phyloP scores from a whole-genome alignment of 352 stramenopile genomes.

The Phytophthora tentaculata region DNA sequence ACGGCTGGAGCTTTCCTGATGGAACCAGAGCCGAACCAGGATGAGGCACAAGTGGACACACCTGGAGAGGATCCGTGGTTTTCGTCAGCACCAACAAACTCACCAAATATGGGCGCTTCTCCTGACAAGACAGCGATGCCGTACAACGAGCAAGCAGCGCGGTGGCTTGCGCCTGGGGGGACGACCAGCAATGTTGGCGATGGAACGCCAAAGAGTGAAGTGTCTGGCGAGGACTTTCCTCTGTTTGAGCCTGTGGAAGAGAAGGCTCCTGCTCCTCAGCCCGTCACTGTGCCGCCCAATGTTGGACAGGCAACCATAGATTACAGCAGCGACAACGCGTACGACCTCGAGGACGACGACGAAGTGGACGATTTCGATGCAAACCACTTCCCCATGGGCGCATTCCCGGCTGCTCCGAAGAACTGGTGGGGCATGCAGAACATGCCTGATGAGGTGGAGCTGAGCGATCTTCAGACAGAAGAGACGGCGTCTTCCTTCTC shows the following conservation, averaged over 20 bases:
- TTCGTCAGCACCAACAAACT: constrained; percentile 27
- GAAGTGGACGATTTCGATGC: constrained; percentile 56
- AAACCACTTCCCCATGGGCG: constrained; percentile 51
- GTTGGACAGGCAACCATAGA: constrained; percentile 4
- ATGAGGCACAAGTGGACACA: neutral
- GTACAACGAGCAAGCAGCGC: constrained; percentile 62
- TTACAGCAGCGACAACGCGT: constrained; percentile 15
- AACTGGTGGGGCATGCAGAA: constrained; percentile 79
- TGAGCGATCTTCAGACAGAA: constrained; percentile 82
- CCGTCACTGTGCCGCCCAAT: constrained; percentile 1
- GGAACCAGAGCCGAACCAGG: constrained; percentile 36
- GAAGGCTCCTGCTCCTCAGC: constrained; percentile 22
- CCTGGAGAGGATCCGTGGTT: constrained; percentile 72
- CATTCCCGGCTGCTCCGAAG: constrained; percentile 70
- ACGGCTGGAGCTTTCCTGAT: constrained; percentile 67
- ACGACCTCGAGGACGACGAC: constrained; percentile 23
- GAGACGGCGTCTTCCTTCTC: constrained; percentile 76
- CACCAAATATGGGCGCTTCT: constrained; percentile 44
- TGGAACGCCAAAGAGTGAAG: constrained; percentile 19
- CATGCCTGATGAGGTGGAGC: constrained; percentile 54
- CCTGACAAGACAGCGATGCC: constrained; percentile 49
- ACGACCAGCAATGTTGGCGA: constrained; percentile 14
- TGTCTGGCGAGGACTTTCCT: constrained; percentile 24
- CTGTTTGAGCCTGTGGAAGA: constrained; percentile 64
- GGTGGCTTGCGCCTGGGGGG: constrained; percentile 56